A percentile compares a stretch with the other conserved stretches of the same genome.
Evolutionary conservation across 345 rosid genomes (phyloP).

Genomic region (Murraya koenigii): DNA sequence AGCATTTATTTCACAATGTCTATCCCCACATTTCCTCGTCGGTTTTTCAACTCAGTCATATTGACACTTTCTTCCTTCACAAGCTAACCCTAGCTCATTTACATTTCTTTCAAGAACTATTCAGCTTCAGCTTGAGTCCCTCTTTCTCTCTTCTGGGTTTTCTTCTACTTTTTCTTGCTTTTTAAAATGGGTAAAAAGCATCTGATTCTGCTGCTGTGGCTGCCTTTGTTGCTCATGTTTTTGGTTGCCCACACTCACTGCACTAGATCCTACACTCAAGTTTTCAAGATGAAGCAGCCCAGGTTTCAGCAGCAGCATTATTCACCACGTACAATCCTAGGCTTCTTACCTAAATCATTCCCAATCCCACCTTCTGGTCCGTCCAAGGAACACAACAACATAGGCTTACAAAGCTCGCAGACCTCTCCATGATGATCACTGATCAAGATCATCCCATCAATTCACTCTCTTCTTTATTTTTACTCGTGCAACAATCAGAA

Average conservation of each 20-base stretch:
- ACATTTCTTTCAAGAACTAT: neutral
- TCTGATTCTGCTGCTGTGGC: constrained; percentile 10
- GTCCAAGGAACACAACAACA: constrained; percentile 58
- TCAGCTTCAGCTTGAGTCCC: neutral
- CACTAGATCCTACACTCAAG: constrained; percentile 24
- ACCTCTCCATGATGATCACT: constrained; percentile 32
- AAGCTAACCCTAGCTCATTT: neutral
- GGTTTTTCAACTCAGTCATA: neutral
- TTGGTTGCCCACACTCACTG: constrained; percentile 18
- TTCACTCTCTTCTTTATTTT: no score
- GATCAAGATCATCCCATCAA: no score
- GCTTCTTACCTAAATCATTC: constrained; percentile 54
- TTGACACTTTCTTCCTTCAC: no score
- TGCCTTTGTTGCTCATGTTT: constrained; percentile 17
- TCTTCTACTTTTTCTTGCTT: neutral
- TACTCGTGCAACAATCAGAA: no score
- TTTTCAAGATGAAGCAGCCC: constrained; percentile 28
- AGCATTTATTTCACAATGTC: no score
- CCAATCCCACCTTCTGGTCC: constrained; percentile 73
- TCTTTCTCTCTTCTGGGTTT: neutral
- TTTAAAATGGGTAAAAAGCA: constrained; percentile 28
- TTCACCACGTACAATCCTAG: constrained; percentile 33
- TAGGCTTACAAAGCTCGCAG: constrained; percentile 41
- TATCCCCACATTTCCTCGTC: neutral
- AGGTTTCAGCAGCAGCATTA: constrained; percentile 12